Conservation (phyloP, 23 red algal species). For the Gracilaria vermiculophylla region DNA sequence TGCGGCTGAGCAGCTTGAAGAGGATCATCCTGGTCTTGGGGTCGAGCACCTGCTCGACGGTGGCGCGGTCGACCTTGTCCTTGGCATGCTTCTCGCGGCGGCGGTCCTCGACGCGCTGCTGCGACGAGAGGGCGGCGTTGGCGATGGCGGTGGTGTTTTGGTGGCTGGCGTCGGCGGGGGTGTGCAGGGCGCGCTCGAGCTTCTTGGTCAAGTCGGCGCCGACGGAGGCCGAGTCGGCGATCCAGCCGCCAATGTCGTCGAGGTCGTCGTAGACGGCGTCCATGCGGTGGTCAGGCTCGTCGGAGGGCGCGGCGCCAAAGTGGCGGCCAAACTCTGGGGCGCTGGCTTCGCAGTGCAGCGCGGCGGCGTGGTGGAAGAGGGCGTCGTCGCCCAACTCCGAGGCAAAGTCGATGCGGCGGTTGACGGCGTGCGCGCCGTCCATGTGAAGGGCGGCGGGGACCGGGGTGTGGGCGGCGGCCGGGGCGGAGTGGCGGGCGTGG, state of each 20-base stretch:
- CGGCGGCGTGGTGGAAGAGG: neutral
- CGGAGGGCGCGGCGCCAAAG: neutral
- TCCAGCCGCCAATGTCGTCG: constrained; percentile 46
- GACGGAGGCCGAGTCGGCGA: constrained; percentile 3
- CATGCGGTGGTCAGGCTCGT: constrained; percentile 27
- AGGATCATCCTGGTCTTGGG: constrained; percentile 82
- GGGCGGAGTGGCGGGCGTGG: neutral
- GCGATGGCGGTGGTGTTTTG: neutral
- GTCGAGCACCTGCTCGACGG: constrained; percentile 90
- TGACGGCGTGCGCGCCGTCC: no score
- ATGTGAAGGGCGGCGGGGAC: no score
- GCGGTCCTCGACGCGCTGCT: constrained; percentile 56
- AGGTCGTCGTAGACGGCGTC: constrained; percentile 47
- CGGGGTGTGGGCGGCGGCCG: neutral
- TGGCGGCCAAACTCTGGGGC: neutral
- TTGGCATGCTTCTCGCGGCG: constrained; percentile 44
- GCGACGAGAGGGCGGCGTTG: constrained; percentile 5
- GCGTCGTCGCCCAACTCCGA: neutral
- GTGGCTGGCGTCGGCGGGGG: neutral
- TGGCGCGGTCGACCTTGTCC: constrained; percentile 74
- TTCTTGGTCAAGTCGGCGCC: constrained; percentile 27
- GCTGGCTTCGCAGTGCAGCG: neutral
- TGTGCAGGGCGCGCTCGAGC: constrained; percentile 4
- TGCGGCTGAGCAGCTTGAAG: constrained; percentile 67
- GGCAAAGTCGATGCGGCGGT: neutral